Percentiles rank a stretch among this genome's conserved stretches.
Evolutionary conservation across 805 yeast genomes (phyloP).

Genomic region (Lipomyces spencermartinsiae): DNA sequence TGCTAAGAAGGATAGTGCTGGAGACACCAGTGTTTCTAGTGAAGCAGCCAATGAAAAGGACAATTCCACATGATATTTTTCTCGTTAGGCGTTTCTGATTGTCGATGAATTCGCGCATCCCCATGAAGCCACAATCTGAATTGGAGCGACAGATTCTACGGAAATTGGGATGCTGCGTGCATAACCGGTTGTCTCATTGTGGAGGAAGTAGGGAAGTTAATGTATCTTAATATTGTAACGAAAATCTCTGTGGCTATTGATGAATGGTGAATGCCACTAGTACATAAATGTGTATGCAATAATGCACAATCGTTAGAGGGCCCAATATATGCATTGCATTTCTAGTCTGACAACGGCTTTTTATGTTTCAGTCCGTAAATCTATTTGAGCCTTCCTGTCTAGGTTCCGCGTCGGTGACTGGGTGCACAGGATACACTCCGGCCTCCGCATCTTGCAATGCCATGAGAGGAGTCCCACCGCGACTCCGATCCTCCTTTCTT

Average conservation of each 20-base stretch:
- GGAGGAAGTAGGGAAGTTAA: background rate
- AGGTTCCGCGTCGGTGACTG: background rate
- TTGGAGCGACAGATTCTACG: background rate
- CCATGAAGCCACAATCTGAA: no score
- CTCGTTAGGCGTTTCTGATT: background rate
- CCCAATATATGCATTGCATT: background rate
- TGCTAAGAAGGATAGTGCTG: constrained; percentile 1
- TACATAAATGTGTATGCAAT: background rate
- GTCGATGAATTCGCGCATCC: background rate
- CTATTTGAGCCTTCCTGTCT: background rate
- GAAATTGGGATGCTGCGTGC: background rate
- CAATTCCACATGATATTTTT: background rate
- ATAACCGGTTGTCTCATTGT: background rate
- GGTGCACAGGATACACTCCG: constrained; percentile 1
- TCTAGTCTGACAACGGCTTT: background rate
- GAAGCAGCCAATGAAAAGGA: background rate
- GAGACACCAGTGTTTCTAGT: background rate
- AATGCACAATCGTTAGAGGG: background rate
- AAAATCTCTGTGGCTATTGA: background rate
- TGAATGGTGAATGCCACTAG: background rate
- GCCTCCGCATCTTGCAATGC: constrained; percentile 41
- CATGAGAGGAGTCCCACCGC: constrained; percentile 38
- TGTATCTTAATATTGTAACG: background rate
- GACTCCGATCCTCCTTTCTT: constrained; percentile 21
- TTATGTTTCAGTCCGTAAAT: background rate